A percentile compares a stretch with the other conserved stretches of the same genome.
Conservation (phyloP, 2,329 filamentous ascomycete species). For the Botrytis hyacinthi region DNA sequence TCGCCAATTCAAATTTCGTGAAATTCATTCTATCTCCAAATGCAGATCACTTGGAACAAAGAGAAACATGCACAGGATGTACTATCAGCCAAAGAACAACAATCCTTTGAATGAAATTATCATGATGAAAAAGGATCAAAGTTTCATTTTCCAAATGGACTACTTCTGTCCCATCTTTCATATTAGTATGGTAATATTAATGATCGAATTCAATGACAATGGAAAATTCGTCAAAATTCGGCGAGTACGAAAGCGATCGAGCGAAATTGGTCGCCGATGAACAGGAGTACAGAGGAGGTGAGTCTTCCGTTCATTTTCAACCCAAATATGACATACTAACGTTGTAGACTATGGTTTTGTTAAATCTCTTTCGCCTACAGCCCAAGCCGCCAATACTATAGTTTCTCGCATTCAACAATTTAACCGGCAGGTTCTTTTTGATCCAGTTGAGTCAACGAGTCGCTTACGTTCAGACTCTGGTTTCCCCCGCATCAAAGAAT, state of each 20-base stretch:
- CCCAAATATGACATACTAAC: not conserved
- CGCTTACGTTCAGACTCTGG: constrained; percentile 81
- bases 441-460: constrained; percentile 46
- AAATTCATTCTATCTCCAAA: not conserved
- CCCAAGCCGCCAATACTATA: constrained; percentile 70
- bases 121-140: not conserved
- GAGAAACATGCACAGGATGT: not conserved
- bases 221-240: not conserved
- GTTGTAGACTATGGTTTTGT: constrained; percentile 63
- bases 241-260: not conserved
- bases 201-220: not conserved
- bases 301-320: not conserved
- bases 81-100: not conserved
- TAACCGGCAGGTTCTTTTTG: constrained; percentile 63
- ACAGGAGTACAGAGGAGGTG: not conserved
- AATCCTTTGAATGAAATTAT: too few species aligned
- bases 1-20: not conserved
- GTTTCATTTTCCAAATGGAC: not conserved
- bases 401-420: constrained; percentile 73
- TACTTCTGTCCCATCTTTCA: not conserved
- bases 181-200: too few species aligned
- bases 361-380: constrained; percentile 71
- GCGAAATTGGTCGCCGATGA: not conserved
- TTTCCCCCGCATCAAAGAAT: constrained; percentile 77
- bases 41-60: too few species aligned